Conservation (phyloP, 2,329 filamentous ascomycete species). For the Davidsoniella neocaledoniae region DNA sequence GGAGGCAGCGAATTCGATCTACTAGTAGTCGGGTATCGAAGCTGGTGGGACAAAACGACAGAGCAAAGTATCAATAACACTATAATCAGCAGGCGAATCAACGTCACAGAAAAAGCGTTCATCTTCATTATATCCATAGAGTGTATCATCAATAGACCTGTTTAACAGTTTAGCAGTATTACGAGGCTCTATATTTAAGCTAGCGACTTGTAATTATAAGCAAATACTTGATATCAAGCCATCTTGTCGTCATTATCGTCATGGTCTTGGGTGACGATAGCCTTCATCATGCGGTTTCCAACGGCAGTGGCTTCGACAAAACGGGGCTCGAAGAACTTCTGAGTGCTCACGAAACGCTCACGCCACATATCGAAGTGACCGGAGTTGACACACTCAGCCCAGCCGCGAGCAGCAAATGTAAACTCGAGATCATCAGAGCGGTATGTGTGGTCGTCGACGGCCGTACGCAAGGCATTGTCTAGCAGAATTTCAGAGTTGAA, state of each 20-base stretch:
- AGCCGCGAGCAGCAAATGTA: conserved; percentile 87
- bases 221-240: no score
- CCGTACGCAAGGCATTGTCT: conserved; percentile 70
- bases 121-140: no score
- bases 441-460: conserved; percentile 79
- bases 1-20: no score
- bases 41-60: no score
- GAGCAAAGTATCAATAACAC: no score
- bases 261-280: conserved; percentile 52
- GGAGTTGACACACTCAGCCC: conserved; percentile 84
- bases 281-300: conserved; percentile 95
- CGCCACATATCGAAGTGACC: conserved; percentile 88
- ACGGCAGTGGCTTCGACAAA: conserved; percentile 76
- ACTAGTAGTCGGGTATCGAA: no score
- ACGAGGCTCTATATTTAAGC: no score
- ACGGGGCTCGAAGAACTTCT: conserved; percentile 77
- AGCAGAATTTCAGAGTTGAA: conserved; percentile 71
- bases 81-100: no score
- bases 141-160: no score
- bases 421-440: conserved; percentile 94
- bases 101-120: no score
- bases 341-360: conserved; percentile 79
- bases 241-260: neutral
- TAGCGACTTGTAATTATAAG: no score
- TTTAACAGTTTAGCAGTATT: no score